These are phyloP conservation scores for Acrocalymma vagum DNA, from an alignment of 2,329 filamentous ascomycete species.

Conservation along the genomic window DNA sequence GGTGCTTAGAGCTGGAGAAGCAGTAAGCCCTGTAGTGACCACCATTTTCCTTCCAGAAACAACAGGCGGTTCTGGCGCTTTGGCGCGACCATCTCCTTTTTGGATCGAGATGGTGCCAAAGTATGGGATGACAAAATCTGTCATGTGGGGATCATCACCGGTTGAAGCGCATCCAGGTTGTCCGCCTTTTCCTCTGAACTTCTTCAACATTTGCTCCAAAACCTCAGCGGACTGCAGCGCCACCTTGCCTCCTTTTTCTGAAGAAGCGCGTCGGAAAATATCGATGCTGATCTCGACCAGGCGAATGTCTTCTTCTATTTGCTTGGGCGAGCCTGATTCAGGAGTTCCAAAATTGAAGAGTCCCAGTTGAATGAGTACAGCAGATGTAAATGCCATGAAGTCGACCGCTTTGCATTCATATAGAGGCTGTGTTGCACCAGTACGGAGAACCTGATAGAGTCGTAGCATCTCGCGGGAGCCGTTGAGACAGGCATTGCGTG, in stretches of 20 bases:
- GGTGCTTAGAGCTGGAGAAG: conserved; percentile 4
- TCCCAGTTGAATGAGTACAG: conserved; percentile 54
- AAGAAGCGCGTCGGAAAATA: conserved; percentile 51
- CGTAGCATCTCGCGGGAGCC: conserved; percentile 52
- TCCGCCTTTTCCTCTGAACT: conserved; percentile 27
- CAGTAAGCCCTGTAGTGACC: too few relatives aligned
- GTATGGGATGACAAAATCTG: conserved; percentile 50
- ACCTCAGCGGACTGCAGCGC: conserved; percentile 49
- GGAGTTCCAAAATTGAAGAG: conserved; percentile 46
- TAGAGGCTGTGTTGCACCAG: conserved; percentile 42
- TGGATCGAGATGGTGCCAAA: conserved; percentile 52
- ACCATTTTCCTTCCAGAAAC: too few relatives aligned
- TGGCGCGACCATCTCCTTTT: conserved; percentile 27
- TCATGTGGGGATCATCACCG: conserved; percentile 19
- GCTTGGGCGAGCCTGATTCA: conserved; percentile 22
- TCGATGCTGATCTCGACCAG: conserved; percentile 51
- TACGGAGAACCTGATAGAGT: conserved; percentile 49
- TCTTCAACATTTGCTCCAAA: conserved; percentile 47
- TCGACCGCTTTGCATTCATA: conserved; percentile 59
- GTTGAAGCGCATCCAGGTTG: conserved; percentile 2
- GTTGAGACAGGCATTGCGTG: conserved; percentile 49
- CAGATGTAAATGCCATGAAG: conserved; percentile 57
- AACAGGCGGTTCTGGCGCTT: conserved; percentile 2
- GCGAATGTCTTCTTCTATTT: conserved; percentile 45
- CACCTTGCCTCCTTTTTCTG: conserved; percentile 52